phyloP scores from a whole-genome alignment of 2,329 filamentous ascomycete species.

The Cladophialophora chaetospira region DNA sequence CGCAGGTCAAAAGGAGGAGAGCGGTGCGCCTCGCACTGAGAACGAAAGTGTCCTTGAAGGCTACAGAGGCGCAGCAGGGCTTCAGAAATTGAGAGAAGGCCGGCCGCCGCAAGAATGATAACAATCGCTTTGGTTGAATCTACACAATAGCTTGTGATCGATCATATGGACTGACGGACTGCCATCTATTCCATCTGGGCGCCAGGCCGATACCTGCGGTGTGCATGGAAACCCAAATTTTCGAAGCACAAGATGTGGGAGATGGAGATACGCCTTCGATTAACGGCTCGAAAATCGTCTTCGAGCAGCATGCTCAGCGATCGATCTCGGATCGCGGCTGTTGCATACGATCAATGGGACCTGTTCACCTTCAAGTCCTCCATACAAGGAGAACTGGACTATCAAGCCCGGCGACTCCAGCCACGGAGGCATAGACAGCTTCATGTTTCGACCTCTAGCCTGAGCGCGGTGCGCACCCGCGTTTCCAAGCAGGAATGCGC shows the following conservation, averaged over 20 bases:
- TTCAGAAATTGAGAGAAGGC: constrained; percentile 30
- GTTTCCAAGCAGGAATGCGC: background rate
- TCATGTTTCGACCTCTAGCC: background rate
- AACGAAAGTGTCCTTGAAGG: constrained; percentile 34
- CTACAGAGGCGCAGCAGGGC: constrained; percentile 27
- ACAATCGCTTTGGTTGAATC: background rate
- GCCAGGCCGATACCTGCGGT: too few relatives aligned
- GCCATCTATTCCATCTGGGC: too few relatives aligned
- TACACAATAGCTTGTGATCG: background rate
- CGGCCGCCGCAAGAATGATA: constrained; percentile 7
- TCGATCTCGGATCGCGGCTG: too few relatives aligned
- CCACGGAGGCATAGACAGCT: background rate
- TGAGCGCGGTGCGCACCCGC: background rate
- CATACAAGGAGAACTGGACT: background rate
- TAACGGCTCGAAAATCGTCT: too few relatives aligned
- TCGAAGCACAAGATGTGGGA: too few relatives aligned
- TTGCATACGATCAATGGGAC: too few relatives aligned
- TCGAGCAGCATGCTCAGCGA: too few relatives aligned
- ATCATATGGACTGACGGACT: background rate
- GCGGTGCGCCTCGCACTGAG: constrained; percentile 31
- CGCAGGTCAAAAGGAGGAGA: constrained; percentile 22
- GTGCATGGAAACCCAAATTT: too few relatives aligned
- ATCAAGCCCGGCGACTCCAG: background rate
- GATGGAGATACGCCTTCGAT: too few relatives aligned
- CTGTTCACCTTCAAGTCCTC: background rate